Evolutionary conservation across 2,329 filamentous ascomycete genomes (phyloP), one percentile per base, ranked within the genome.

Genomic region (Sporothrix humicola): DNA sequence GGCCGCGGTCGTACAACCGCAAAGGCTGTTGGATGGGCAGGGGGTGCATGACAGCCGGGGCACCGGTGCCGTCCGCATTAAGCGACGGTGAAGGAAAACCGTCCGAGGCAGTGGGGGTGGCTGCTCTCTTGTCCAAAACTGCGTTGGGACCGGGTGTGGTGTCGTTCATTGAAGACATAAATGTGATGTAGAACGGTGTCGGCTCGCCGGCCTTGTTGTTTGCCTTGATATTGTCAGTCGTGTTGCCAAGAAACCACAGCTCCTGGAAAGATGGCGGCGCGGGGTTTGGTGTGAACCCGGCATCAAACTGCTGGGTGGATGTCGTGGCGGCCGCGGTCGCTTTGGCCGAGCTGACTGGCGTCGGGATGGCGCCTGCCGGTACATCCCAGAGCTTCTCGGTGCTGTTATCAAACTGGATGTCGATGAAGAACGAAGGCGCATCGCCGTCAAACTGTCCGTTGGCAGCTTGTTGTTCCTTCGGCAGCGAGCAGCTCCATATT

Each of bases 151-250:
- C 78, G 10, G 80, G 76, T 17, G 80, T 69, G 10, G 42, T 79
- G 46, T 81, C 78, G 65, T 84, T 82, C 17, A 81, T 75, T 0
- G 87, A 85, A 3, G 84, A 81, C 12, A 94, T 83, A 72, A 97
- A 86, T 42, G 90, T 93, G 77, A 97, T 92, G 81, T 92, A 97
- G 81, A 98, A 97, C 0, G 95, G 95, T 0, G 95, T 97, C 9
- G 91, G 87, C 82, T 97, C 95, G 76, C 95, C 95, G 0, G 91
- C 90, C 81, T 95, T 97, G 3, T 90, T 83, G 58, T 87, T 78
- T 0, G 87, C 86, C 13, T 87, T 84, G 75, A 93, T 89, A 0
- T 87, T 87, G 78, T 98, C 95, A 0, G 94, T 97, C 0, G 93
- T 95, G 79, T 94, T 93, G 4, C 95, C 94, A 8, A 98, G 82